phyloP scores from a whole-genome alignment of 352 stramenopile genomes.

The Globisporangium yorkense region DNA sequence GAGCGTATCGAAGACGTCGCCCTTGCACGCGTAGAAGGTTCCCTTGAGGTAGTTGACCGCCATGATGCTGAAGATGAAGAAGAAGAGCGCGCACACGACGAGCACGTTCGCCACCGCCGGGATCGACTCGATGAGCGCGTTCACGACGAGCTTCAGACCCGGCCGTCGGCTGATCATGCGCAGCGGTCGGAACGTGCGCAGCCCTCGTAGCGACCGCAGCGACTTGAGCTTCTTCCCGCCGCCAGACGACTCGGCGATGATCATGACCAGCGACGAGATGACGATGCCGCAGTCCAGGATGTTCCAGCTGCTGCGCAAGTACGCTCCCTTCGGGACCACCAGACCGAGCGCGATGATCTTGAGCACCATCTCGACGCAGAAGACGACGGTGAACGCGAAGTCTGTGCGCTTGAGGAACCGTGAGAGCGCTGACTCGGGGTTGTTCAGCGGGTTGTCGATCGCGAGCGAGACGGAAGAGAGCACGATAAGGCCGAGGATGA shows the following conservation, averaged over 20 bases:
- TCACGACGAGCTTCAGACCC: constrained; percentile 89
- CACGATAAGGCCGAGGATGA: constrained; percentile 78
- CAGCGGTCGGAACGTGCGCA: constrained; percentile 87
- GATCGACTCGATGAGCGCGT: constrained; percentile 87
- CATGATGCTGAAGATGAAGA: constrained; percentile 95
- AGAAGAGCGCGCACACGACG: constrained; percentile 90
- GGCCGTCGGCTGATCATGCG: constrained; percentile 87
- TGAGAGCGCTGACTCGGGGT: constrained; percentile 40
- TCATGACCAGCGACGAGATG: constrained; percentile 66
- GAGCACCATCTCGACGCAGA: constrained; percentile 84
- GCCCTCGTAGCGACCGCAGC: constrained; percentile 72
- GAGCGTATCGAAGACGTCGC: constrained; percentile 44
- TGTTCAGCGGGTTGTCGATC: constrained; percentile 76
- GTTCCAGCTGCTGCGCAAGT: constrained; percentile 87
- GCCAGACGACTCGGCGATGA: constrained; percentile 41
- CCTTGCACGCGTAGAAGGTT: constrained; percentile 75
- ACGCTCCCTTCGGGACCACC: constrained; percentile 54
- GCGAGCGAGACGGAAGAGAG: constrained; percentile 81
- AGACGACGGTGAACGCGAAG: constrained; percentile 72
- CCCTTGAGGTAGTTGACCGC: constrained; percentile 93
- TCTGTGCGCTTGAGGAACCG: constrained; percentile 58
- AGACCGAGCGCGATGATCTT: constrained; percentile 88
- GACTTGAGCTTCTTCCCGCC: constrained; percentile 52
- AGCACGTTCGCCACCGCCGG: constrained; percentile 86
- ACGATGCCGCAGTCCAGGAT: constrained; percentile 89